Base-by-base conservation (phyloP, 192 early-diverging fungal genomes). In the Spizellomyces sp. region DNA sequence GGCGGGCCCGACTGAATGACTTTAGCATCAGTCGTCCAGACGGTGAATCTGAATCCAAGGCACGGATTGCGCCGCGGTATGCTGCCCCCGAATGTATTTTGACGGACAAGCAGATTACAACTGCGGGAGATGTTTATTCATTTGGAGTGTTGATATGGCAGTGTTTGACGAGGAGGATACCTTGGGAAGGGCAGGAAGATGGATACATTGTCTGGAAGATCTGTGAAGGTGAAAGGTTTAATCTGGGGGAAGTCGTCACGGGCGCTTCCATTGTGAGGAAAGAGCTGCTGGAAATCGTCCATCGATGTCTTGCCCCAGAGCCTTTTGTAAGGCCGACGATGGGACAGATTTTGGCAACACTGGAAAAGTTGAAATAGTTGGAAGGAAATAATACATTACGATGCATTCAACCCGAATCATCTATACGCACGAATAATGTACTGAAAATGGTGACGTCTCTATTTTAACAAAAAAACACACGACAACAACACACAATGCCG, bases 141-240 rank as follows among this genome's bases (percentile, higher is more conserved):
- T 56, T 72, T 45, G 70, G 70, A 8, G 52, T 72, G n/a, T 45
- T 72, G 48, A 42, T 52, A 8, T 72, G 70, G 70, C 70, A 72
- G 44, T 72, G 70, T 48, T 56, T 72, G 22, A 72, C 70, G 48
- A 60, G 70, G 9, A 15, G 62, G n/a, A 56, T 41, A 6, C 70
- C 70, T 48, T 72, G 70, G 70, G 70, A 72, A 46, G 70, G 61
- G n/a, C 50, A 56, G 15, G 70, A 72, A n/a, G 70, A 72, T 9
- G 70, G 62, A 12, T 63, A 63, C 44, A 57, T 72, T 6, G 62
- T 64, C 9, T 64, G 61, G 70, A 72, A 72, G 46, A 54, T 72
- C n/a, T 72, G 70, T 36, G 70, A 72, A 52, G 70, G 70, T 12
- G 70, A 72, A 55, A 7, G 62, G 6, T 56, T 64, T 6, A 22